Conservation (phyloP, 805 yeast genomes). For the Yamadazyma scolyti region DNA sequence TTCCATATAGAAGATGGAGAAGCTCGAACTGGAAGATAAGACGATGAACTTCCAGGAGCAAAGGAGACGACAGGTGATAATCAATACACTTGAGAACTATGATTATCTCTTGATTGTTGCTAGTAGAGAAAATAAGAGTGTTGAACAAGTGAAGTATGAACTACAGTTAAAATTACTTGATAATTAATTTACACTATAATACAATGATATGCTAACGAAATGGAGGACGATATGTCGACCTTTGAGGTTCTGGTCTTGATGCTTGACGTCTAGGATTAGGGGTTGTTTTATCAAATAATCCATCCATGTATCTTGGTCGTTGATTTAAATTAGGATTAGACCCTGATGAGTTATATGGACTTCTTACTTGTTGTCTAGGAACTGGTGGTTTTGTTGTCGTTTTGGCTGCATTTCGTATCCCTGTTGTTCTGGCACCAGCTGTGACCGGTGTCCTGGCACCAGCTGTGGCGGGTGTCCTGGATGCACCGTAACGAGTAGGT, state of each 20-base stretch:
- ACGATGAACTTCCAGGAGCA: constrained; percentile 23
- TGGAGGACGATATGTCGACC: constrained; percentile 18
- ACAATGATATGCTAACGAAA: constrained; percentile 13
- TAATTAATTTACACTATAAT: constrained; percentile 2
- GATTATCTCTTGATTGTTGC: constrained; percentile 21
- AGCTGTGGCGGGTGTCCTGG: not conserved
- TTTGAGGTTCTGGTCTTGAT: constrained; percentile 3
- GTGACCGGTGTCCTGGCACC: not conserved
- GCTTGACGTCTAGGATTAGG: constrained; percentile 5
- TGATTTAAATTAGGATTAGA: constrained; percentile 39
- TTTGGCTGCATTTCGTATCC: no score
- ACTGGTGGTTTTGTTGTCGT: no score
- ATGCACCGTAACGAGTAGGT: not conserved
- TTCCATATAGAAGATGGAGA: no score
- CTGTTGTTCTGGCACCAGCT: not conserved
- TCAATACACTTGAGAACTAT: constrained; percentile 37
- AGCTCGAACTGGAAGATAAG: constrained; percentile 10
- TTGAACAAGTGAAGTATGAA: constrained; percentile 41
- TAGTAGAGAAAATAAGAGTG: constrained; percentile 39
- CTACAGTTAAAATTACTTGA: constrained; percentile 24
- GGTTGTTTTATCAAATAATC: constrained; percentile 24
- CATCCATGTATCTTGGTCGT: constrained; percentile 40
- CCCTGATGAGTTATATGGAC: constrained; percentile 2
- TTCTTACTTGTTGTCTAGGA: no score
- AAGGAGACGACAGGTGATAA: constrained; percentile 28